These are phyloP conservation scores for Dysphania ambrosioides DNA, from an alignment of 148 eudicot species.

Conservation along the genomic window DNA sequence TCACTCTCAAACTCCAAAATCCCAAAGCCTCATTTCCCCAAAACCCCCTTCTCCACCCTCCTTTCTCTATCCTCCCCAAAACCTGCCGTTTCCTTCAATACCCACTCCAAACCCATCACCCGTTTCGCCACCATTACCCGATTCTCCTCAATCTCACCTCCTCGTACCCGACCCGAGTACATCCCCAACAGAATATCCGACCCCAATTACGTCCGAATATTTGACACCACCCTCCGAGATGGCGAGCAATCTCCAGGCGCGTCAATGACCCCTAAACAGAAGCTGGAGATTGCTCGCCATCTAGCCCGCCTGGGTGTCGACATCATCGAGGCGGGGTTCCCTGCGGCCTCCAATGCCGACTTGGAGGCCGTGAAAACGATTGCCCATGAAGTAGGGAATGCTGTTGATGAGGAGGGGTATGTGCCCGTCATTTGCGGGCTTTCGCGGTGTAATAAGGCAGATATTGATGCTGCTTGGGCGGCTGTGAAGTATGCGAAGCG, in stretches of 20 bases:
- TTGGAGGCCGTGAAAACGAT: conserved; percentile 72
- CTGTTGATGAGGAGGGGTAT: conserved; percentile 41
- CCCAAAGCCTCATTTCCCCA: background rate
- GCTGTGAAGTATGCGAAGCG: conserved; percentile 72
- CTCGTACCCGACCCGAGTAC: too few species aligned
- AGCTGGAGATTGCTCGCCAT: conserved; percentile 76
- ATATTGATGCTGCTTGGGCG: conserved; percentile 83
- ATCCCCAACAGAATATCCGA: conserved; percentile 62
- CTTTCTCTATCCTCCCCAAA: background rate
- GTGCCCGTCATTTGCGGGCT: conserved; percentile 91
- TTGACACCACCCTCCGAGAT: conserved; percentile 93
- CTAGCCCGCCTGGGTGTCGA: conserved; percentile 79
- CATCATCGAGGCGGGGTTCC: conserved; percentile 88
- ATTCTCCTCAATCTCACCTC: background rate
- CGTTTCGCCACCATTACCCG: background rate
- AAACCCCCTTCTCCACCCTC: background rate
- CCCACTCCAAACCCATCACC: background rate
- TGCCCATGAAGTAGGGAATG: conserved; percentile 65
- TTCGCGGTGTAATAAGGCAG: conserved; percentile 77
- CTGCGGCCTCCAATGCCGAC: conserved; percentile 79
- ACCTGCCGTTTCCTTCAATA: background rate
- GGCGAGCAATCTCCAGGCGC: conserved; percentile 99
- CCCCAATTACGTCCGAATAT: conserved; percentile 66
- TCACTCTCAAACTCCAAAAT: background rate
- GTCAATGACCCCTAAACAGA: conserved; percentile 76